Conservation (phyloP, 2,329 filamentous ascomycete genomes). For the Fusarium virguliforme region DNA sequence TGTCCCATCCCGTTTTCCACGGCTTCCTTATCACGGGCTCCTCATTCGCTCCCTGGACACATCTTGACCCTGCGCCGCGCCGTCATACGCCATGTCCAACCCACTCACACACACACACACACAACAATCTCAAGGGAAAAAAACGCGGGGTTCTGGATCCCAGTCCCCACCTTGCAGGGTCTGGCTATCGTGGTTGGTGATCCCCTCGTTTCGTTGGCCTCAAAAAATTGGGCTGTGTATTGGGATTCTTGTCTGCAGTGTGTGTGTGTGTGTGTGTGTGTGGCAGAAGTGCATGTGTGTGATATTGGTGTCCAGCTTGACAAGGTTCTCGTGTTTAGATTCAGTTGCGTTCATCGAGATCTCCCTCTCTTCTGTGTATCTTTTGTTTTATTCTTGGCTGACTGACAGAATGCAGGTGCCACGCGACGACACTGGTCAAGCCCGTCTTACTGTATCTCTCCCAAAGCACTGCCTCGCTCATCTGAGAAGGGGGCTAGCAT, state of each 20-base stretch:
- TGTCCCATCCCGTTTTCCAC: slow-evolving; percentile 33
- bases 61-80: slow-evolving; percentile 37
- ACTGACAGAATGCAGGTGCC: slow-evolving; percentile 16
- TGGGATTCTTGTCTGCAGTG: slow-evolving; percentile 15
- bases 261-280: neutral
- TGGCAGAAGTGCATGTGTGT: slow-evolving; percentile 12
- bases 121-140: slow-evolving; percentile 10
- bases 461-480: slow-evolving; percentile 16
- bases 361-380: neutral
- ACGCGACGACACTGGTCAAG: slow-evolving; percentile 23
- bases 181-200: slow-evolving; percentile 32
- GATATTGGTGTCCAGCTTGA: neutral
- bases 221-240: slow-evolving; percentile 19
- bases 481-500: slow-evolving; percentile 29
- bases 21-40: slow-evolving; percentile 46
- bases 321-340: slow-evolving; percentile 8
- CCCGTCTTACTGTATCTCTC: slow-evolving; percentile 37
- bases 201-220: slow-evolving; percentile 28
- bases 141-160: slow-evolving; percentile 49
- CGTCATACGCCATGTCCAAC: slow-evolving; percentile 41
- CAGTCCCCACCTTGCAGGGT: slow-evolving; percentile 46
- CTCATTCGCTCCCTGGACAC: slow-evolving; percentile 43
- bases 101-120: neutral
- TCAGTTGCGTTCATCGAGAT: slow-evolving; percentile 12
- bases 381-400: slow-evolving; percentile 19